Conservation (phyloP, 2,329 filamentous ascomycete genomes). For the Aspergillus ochraceus region DNA sequence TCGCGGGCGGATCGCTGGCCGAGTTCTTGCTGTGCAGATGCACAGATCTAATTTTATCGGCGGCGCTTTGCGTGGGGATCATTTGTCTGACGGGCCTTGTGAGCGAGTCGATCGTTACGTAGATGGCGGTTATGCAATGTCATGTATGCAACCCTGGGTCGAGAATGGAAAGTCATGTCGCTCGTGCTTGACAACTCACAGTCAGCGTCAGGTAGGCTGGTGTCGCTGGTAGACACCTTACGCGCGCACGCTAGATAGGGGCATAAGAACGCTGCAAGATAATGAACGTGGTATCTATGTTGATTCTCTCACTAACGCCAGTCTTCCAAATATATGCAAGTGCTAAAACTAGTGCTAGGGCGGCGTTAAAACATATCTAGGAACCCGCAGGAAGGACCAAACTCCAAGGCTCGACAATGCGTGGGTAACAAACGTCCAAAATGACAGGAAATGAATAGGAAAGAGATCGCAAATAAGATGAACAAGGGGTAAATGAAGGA, state of each 20-base stretch:
- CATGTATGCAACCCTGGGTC: background rate
- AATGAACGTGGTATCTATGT: background rate
- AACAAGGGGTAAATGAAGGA: background rate
- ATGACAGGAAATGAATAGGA: background rate
- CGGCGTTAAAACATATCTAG: background rate
- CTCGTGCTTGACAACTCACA: background rate
- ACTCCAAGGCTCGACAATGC: background rate
- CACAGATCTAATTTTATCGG: background rate
- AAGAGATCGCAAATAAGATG: background rate
- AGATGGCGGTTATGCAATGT: background rate
- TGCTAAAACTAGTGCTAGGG: background rate
- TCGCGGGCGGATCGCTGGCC: background rate
- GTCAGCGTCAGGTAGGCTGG: no score
- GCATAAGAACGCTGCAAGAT: background rate
- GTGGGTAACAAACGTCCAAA: background rate
- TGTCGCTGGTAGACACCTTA: background rate
- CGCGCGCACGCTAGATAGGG: background rate
- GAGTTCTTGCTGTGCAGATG: background rate
- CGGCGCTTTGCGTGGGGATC: no score
- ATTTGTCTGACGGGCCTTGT: background rate
- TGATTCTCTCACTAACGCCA: background rate
- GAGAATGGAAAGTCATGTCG: background rate
- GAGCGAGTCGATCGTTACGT: background rate
- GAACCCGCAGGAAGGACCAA: background rate
- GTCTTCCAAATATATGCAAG: background rate